phyloP scores from a whole-genome alignment of 257 asterid genomes.

The Solanum ossicruentum region DNA sequence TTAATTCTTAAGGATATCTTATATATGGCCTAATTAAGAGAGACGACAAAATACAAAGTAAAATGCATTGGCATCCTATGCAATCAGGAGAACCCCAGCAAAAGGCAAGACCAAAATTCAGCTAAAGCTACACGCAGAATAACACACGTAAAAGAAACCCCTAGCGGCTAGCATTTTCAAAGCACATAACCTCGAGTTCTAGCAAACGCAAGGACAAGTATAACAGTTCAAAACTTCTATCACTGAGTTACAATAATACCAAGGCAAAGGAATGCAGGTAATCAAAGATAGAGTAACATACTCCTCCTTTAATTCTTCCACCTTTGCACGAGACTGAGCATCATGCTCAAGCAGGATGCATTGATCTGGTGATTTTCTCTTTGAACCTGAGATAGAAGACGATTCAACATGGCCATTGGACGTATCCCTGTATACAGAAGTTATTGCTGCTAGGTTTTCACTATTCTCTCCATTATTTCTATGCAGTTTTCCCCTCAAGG shows the following conservation, averaged over 20 bases:
- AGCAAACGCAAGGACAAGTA: neutral
- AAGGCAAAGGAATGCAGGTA: neutral
- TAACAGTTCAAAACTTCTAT: neutral
- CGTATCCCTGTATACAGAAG: constrained; percentile 11
- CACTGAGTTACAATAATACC: neutral
- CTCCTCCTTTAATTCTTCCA: constrained; percentile 69
- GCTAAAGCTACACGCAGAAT: neutral
- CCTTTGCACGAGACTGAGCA: constrained; percentile 37
- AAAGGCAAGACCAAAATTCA: neutral
- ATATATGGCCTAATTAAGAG: neutral
- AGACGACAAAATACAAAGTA: neutral
- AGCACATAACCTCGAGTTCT: neutral
- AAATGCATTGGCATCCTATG: neutral
- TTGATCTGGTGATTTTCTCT: constrained; percentile 42
- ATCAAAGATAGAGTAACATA: constrained; percentile 26
- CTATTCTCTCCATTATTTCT: constrained; percentile 15
- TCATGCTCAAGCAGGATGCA: constrained; percentile 51
- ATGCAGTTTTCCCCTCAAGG: constrained; percentile 12
- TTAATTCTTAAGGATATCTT: neutral
- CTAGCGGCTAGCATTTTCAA: neutral
- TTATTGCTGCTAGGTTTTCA: neutral
- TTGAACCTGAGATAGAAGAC: constrained; percentile 27
- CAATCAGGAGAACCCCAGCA: neutral
- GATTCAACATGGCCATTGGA: constrained; percentile 19
- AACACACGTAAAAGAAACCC: neutral